Conservation (phyloP, 2,329 filamentous ascomycete genomes). For the Lecanosticta acicola region DNA sequence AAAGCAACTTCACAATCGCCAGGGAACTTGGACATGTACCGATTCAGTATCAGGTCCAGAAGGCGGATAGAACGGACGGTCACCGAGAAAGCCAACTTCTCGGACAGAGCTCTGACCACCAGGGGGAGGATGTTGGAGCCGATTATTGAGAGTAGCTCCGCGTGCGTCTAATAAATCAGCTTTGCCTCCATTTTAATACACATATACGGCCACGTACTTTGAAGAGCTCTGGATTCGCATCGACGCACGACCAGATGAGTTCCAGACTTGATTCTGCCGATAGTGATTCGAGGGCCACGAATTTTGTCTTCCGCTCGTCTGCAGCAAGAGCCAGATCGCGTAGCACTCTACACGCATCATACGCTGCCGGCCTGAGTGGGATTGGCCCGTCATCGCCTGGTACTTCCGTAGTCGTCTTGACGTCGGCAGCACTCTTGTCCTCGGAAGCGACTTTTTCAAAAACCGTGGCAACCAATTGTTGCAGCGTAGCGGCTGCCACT, state of each 20-base stretch:
- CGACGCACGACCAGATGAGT: conserved; percentile 82
- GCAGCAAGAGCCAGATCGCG: conserved; percentile 85
- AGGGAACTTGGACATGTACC: conserved; percentile 68
- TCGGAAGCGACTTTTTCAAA: conserved; percentile 86
- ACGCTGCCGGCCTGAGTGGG: conserved; percentile 65
- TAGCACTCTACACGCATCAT: conserved; percentile 83
- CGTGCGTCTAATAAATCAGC: too few species aligned
- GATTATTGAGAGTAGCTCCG: conserved; percentile 75
- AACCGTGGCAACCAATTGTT: conserved; percentile 85
- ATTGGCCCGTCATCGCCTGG: conserved; percentile 60
- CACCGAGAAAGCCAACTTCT: conserved; percentile 71
- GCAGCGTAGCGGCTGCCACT: conserved; percentile 91
- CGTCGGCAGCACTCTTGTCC: conserved; percentile 58
- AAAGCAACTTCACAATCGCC: conserved; percentile 79
- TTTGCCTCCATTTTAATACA: too few species aligned
- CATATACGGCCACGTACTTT: too few species aligned
- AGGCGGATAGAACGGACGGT: conserved; percentile 79
- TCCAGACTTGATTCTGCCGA: conserved; percentile 82
- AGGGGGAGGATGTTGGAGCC: conserved; percentile 75
- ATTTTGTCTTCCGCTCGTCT: conserved; percentile 76
- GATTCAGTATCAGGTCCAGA: conserved; percentile 71
- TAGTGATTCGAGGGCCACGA: conserved; percentile 71
- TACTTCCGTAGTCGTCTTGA: conserved; percentile 60
- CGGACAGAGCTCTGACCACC: conserved; percentile 69
- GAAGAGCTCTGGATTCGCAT: conserved; percentile 79